Evolutionary conservation across 164 flowering plant species (phyloP).

Genomic region (Piper betle): DNA sequence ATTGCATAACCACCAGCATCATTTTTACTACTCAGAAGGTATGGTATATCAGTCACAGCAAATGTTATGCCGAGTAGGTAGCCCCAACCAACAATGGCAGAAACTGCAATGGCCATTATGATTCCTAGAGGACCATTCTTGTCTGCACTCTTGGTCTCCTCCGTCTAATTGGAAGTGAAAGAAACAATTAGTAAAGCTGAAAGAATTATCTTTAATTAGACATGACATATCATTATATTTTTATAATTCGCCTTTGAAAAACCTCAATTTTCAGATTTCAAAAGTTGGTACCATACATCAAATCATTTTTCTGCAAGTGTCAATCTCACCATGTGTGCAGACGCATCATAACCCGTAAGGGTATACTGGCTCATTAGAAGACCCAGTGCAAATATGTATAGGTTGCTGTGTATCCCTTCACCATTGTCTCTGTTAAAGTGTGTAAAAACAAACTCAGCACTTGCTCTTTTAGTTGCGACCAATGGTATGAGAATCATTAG

Average conservation of each 20-base stretch:
- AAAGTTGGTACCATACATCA: neutral
- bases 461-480: slow-evolving; percentile 70
- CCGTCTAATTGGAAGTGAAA: slow-evolving; percentile 36
- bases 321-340: slow-evolving; percentile 81
- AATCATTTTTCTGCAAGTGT: neutral
- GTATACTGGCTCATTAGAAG: slow-evolving; percentile 96
- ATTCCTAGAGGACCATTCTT: slow-evolving; percentile 92
- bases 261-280: neutral
- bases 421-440: slow-evolving; percentile 84
- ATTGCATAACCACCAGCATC: slow-evolving; percentile 94
- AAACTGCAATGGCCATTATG: slow-evolving; percentile 76
- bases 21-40: slow-evolving; percentile 50
- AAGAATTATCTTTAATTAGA: no score
- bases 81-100: slow-evolving; percentile 79
- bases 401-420: slow-evolving; percentile 50
- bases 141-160: slow-evolving; percentile 90
- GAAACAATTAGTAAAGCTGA: neutral
- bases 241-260: no score
- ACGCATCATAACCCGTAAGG: slow-evolving; percentile 89
- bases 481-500: slow-evolving; percentile 76
- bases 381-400: slow-evolving; percentile 75
- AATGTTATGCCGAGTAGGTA: slow-evolving; percentile 62
- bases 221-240: no score
- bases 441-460: slow-evolving; percentile 78
- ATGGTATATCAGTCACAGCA: slow-evolving; percentile 67